phyloP scores from a whole-genome alignment of 2,329 filamentous ascomycete genomes.

The Colletotrichum plurivorum region DNA sequence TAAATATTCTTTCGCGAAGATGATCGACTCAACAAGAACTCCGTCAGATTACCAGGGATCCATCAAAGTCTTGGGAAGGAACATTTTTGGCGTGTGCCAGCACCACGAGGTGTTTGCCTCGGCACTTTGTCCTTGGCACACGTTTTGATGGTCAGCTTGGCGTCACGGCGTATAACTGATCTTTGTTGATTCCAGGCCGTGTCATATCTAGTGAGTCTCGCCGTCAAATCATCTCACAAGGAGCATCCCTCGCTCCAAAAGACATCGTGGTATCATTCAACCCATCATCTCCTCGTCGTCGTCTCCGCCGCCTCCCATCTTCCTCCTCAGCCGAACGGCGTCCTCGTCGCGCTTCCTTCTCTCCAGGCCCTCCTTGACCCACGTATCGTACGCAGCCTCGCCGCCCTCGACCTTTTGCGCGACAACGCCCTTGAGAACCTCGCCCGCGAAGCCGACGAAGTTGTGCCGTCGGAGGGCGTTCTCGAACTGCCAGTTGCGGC shows the following conservation, averaged over 20 bases:
- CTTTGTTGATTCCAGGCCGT: too few relatives aligned
- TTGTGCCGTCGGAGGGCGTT: conserved; percentile 94
- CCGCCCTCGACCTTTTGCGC: conserved; percentile 77
- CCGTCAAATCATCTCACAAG: too few relatives aligned
- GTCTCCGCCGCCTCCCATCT: conserved; percentile 39
- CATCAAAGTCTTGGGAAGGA: too few relatives aligned
- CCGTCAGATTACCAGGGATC: too few relatives aligned
- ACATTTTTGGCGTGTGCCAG: too few relatives aligned
- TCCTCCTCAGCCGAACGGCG: conserved; percentile 37
- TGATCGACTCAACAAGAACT: too few relatives aligned
- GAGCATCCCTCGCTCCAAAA: background rate
- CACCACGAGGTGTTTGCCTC: too few relatives aligned
- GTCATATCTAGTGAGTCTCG: too few relatives aligned
- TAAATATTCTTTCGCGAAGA: too few relatives aligned
- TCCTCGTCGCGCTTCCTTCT: conserved; percentile 59
- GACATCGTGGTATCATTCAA: conserved; percentile 32
- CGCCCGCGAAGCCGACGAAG: conserved; percentile 95
- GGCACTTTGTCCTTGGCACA: too few relatives aligned
- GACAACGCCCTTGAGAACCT: conserved; percentile 91
- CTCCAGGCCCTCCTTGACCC: conserved; percentile 78
- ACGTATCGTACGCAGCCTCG: conserved; percentile 76
- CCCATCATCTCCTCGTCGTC: conserved; percentile 40
- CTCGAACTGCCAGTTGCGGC: conserved; percentile 92
- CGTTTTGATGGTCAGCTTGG: too few relatives aligned
- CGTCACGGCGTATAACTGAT: too few relatives aligned